Evolutionary conservation across 2,329 filamentous ascomycete genomes (phyloP).

Genomic region (Pseudocercospora cruenta): DNA sequence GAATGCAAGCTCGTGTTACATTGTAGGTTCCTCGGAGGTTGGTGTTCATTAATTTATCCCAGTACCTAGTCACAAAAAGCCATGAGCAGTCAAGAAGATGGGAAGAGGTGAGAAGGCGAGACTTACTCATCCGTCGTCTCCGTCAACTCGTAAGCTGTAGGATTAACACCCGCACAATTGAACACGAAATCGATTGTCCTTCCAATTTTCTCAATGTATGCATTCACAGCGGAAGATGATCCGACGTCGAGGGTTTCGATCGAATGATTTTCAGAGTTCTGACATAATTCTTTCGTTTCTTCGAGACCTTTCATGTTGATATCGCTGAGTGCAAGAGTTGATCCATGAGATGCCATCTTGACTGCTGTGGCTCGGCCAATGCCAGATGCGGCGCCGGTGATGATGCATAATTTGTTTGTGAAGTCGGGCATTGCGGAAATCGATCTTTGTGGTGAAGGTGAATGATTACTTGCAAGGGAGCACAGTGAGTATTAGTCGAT

Average conservation of each 20-base stretch:
- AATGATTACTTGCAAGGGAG: background rate
- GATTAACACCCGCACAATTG: slow-evolving; percentile 47
- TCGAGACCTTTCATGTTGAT: slow-evolving; percentile 39
- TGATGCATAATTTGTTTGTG: slow-evolving; percentile 33
- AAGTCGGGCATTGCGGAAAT: slow-evolving; percentile 24
- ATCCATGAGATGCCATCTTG: slow-evolving; percentile 50
- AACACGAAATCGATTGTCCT: slow-evolving; percentile 45
- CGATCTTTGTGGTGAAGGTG: background rate
- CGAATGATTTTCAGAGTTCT: slow-evolving; percentile 4
- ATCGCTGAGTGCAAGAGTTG: slow-evolving; percentile 48
- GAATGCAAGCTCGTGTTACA: slow-evolving; percentile 46
- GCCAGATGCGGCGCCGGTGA: slow-evolving; percentile 41
- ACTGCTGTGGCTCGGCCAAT: slow-evolving; percentile 50
- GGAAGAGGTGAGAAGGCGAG: no score
- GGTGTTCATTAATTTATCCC: slow-evolving; percentile 42
- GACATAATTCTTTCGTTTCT: slow-evolving; percentile 31
- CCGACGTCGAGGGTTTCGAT: slow-evolving; percentile 37
- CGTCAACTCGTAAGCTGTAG: slow-evolving; percentile 38
- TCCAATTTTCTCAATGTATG: slow-evolving; percentile 30
- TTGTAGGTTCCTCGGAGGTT: slow-evolving; percentile 49
- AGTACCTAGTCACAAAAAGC: no score
- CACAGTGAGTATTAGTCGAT: background rate
- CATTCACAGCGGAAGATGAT: slow-evolving; percentile 29
- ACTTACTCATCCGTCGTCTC: slow-evolving; percentile 33
- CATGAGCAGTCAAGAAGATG: no score